Percentiles rank a stretch among this genome's conserved stretches.
Conservation (phyloP, 2,329 filamentous ascomycete genomes). For the Tympanopsis confertula region DNA sequence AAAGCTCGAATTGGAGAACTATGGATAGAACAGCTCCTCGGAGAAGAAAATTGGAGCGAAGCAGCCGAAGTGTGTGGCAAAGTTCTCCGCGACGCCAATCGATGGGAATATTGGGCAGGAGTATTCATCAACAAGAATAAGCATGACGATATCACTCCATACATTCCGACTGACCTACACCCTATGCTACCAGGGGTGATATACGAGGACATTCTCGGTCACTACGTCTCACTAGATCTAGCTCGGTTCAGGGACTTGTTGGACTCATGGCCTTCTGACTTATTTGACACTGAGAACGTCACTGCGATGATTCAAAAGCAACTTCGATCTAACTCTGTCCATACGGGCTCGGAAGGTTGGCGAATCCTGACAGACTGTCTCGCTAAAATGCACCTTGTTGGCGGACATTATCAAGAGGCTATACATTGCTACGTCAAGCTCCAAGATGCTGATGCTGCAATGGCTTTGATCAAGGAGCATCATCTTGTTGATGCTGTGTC, state of each 20-base stretch:
- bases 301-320: not conserved
- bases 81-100: constrained; percentile 40
- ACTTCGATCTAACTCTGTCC: constrained; percentile 32
- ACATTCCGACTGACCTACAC: constrained; percentile 42
- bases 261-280: not conserved
- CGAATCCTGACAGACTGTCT: constrained; percentile 43
- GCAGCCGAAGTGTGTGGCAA: constrained; percentile 47
- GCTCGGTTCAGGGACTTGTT: not conserved
- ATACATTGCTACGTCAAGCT: constrained; percentile 49
- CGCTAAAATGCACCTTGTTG: constrained; percentile 47
- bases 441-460: constrained; percentile 53
- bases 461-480: constrained; percentile 46
- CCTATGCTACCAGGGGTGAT: constrained; percentile 45
- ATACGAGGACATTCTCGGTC: constrained; percentile 31
- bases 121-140: constrained; percentile 49
- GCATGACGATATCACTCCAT: constrained; percentile 50
- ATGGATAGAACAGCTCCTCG: constrained; percentile 49
- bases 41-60: constrained; percentile 37
- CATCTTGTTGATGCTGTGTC: constrained; percentile 47
- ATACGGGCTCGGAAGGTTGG: constrained; percentile 43
- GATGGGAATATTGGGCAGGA: constrained; percentile 58
- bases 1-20: constrained; percentile 50
- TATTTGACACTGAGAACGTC: not conserved
- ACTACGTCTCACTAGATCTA: not conserved
- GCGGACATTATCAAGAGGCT: constrained; percentile 45